Base-by-base conservation (phyloP, 1,139 yeast species). In the Yamadazyma friedrichii region DNA sequence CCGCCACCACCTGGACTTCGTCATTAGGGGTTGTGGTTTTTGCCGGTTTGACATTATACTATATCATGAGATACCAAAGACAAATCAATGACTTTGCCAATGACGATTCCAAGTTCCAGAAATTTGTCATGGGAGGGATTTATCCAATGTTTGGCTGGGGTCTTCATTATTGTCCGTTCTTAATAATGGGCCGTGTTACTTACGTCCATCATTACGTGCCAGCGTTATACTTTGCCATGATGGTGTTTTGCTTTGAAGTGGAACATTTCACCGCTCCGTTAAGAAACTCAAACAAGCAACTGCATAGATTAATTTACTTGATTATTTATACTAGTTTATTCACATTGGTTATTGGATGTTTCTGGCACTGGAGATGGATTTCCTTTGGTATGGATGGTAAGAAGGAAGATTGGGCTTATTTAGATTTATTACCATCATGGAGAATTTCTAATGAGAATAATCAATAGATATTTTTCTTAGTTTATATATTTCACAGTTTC, bases 151-250 rank as follows among this genome's bases (percentile, higher is more conserved):
- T 93, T 44, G 98, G 96, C 27, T 94, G 98, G 98, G 86, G 89
- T 49, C 74, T 93, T 63, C 98, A 94, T 65, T 94, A 74, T 64
- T 63, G 83, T 58, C 98, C 99, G 32, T 93, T 93, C 64, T 78
- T 86, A 41, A 76, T 91, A 51, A 93, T 93, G 98, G 89, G 96
- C 25, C 87, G 99, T 74, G 98, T 94, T 51, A 88, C 96, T 6
- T 93, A 94, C 60, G 95, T 93, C 34, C 99, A 93, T 64, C 99
- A 93, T 66, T 93, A 93, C 65, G 76, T 91, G 56, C 99, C 99
- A 32, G 97, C 98, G 0, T 76, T 91, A 51, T 94, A 91, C 69
- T 94, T 94, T 68, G 98, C 98, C 44, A 82, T 93, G 80, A 67
- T 93, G 53, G 84, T 88, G 24, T 76, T 86, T 57, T 80, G 84